phyloP scores from a whole-genome alignment of 176 grass and related monocot genomes.

The Rhynchospora breviuscula region DNA sequence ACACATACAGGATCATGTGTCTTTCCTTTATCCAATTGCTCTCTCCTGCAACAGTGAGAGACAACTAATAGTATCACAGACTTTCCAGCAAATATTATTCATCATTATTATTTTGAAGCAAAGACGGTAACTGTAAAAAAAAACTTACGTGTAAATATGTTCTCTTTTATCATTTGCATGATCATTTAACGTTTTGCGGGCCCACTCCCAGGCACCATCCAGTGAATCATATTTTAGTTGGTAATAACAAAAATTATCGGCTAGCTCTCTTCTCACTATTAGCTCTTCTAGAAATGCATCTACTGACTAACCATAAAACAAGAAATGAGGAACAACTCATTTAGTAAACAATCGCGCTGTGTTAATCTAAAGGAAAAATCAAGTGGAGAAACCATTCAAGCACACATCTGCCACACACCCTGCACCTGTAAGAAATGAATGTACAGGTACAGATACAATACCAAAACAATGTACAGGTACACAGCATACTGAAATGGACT shows the following conservation, averaged over 20 bases:
- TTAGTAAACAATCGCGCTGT: slow-evolving; percentile 16
- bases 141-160: slow-evolving; percentile 64
- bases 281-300: slow-evolving; percentile 97
- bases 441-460: neutral
- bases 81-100: neutral
- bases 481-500: neutral
- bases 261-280: slow-evolving; percentile 82
- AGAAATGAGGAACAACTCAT: neutral
- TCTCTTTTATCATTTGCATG: slow-evolving; percentile 80
- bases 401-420: neutral
- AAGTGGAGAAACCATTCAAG: neutral
- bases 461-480: too few species aligned
- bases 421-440: neutral
- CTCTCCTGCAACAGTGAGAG: slow-evolving; percentile 47
- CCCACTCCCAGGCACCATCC: slow-evolving; percentile 86
- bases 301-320: slow-evolving; percentile 45
- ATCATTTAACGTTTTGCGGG: slow-evolving; percentile 68
- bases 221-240: slow-evolving; percentile 78
- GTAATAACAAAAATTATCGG: slow-evolving; percentile 97
- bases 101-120: neutral
- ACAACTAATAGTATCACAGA: neutral
- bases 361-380: slow-evolving; percentile 14
- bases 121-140: neutral
- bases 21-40: slow-evolving; percentile 84
- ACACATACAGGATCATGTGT: slow-evolving; percentile 74